Percentiles rank a stretch among this genome's conserved stretches.
These are phyloP conservation scores for Lachancea meyersii DNA, from an alignment of 805 yeast genomes.

Conservation along the genomic window DNA sequence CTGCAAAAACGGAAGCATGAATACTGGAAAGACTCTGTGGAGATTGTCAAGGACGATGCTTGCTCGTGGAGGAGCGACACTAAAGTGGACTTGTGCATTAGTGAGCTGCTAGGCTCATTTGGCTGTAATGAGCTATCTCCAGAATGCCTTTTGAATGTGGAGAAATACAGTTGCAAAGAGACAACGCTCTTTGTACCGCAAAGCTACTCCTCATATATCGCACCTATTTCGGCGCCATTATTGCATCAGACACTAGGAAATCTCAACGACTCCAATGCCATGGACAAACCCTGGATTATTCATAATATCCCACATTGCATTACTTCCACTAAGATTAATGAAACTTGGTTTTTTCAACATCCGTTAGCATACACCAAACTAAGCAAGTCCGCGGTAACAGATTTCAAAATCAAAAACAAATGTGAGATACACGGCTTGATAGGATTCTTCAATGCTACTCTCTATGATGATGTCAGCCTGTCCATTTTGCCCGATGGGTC, in stretches of 20 bases:
- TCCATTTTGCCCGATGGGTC: conserved; percentile 28
- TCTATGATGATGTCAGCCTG: conserved; percentile 50
- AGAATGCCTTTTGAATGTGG: conserved; percentile 55
- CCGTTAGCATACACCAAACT: conserved; percentile 31
- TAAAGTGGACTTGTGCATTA: conserved; percentile 54
- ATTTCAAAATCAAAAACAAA: conserved; percentile 41
- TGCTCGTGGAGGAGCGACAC: conserved; percentile 41
- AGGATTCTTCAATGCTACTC: conserved; percentile 66
- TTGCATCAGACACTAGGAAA: conserved; percentile 36
- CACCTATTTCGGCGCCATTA: conserved; percentile 61
- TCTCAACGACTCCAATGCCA: conserved; percentile 17
- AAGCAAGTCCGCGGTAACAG: conserved; percentile 27
- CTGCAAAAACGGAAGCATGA: conserved; percentile 44
- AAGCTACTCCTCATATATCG: conserved; percentile 50
- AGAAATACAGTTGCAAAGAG: conserved; percentile 34
- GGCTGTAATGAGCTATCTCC: conserved; percentile 91
- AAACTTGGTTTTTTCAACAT: conserved; percentile 59
- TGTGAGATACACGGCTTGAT: conserved; percentile 65
- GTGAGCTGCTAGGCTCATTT: conserved; percentile 84
- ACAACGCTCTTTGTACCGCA: conserved; percentile 58
- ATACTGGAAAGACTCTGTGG: conserved; percentile 49
- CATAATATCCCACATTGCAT: conserved; percentile 38
- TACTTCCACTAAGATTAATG: conserved; percentile 42
- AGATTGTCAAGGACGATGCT: conserved; percentile 53
- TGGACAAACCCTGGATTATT: conserved; percentile 44